phyloP scores from a whole-genome alignment of 345 rosid genomes.

The Arabidopsis suecica region DNA sequence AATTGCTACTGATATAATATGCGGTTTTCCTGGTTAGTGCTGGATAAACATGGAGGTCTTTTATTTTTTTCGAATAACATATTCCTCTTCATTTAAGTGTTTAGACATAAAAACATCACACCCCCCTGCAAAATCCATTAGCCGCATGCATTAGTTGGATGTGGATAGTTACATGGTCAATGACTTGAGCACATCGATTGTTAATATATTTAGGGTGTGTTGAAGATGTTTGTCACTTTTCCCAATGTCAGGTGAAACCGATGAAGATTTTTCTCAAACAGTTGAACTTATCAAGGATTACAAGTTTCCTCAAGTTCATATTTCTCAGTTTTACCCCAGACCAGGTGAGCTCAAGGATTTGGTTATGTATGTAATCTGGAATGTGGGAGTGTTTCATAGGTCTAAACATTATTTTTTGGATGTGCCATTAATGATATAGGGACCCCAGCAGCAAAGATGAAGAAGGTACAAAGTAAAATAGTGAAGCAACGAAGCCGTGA shows the following conservation, averaged over 20 bases:
- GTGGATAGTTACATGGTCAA: neutral
- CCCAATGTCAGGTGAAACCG: slow-evolving; percentile 75
- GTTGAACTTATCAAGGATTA: slow-evolving; percentile 73
- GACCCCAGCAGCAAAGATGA: slow-evolving; percentile 98
- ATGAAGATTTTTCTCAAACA: slow-evolving; percentile 85
- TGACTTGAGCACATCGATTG: neutral
- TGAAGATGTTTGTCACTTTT: slow-evolving; percentile 10
- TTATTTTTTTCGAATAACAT: neutral
- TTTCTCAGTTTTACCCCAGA: slow-evolving; percentile 96
- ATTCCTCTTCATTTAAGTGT: neutral
- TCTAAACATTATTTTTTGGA: neutral
- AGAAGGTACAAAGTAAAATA: slow-evolving; percentile 78
- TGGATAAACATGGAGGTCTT: slow-evolving; percentile 7
- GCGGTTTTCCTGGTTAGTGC: slow-evolving; percentile 93
- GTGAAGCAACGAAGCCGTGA: slow-evolving; percentile 94
- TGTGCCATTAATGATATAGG: slow-evolving; percentile 49
- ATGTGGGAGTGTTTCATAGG: slow-evolving; percentile 7
- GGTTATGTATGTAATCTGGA: neutral
- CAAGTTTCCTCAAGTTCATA: slow-evolving; percentile 90
- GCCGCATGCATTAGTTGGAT: neutral
- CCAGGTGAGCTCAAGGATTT: slow-evolving; percentile 59
- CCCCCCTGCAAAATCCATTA: neutral
- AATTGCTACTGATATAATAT: slow-evolving; percentile 94
- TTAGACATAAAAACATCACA: neutral
- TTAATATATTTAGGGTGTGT: neutral